Conservation (phyloP, 2,329 filamentous ascomycete genomes). For the Berkeleyomyces rouxiae region DNA sequence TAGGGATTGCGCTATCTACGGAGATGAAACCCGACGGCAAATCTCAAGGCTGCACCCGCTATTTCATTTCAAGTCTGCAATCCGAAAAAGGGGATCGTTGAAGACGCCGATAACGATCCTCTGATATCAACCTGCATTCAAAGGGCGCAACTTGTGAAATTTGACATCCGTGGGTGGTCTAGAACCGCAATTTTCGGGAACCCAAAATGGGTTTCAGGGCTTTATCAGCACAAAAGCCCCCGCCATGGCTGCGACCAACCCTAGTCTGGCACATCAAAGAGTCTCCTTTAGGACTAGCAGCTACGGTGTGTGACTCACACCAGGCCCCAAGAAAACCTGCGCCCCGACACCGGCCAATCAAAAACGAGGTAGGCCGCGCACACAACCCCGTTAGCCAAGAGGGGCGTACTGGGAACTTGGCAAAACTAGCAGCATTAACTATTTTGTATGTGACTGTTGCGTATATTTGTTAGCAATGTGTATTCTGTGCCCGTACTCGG, state of each 20-base stretch:
- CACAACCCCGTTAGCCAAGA: not conserved
- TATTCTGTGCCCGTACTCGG: not conserved
- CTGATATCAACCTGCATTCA: no score
- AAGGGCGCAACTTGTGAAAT: not conserved
- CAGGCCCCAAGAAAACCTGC: not conserved
- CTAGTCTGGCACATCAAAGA: not conserved
- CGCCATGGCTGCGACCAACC: not conserved
- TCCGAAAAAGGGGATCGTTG: no score
- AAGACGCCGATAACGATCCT: no score
- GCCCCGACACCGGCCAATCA: not conserved
- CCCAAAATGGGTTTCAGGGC: not conserved
- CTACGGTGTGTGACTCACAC: slow-evolving; percentile 6
- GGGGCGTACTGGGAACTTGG: not conserved
- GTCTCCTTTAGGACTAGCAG: not conserved
- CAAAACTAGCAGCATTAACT: not conserved
- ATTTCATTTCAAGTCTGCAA: no score
- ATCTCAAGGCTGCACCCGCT: no score
- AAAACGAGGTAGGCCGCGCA: not conserved
- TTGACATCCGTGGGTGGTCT: not conserved
- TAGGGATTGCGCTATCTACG: no score
- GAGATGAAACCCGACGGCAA: no score
- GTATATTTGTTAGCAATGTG: not conserved
- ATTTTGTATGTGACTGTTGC: not conserved
- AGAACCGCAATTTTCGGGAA: not conserved
- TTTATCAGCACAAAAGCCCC: not conserved